Conservation (phyloP, 108 stramenopile genomes). For the Nitzschia sp. region DNA sequence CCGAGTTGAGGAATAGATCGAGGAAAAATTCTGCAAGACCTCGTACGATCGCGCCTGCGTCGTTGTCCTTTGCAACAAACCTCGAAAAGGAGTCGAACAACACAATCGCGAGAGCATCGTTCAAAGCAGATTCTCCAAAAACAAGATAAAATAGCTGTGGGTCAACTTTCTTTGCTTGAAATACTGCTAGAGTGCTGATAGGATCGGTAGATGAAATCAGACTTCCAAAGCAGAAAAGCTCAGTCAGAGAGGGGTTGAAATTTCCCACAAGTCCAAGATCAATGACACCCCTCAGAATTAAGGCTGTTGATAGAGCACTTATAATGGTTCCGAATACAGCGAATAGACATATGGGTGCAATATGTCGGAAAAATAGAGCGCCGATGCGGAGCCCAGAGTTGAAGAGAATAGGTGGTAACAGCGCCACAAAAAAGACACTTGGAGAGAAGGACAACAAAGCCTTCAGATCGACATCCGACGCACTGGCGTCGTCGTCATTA, state of each 20-base stretch:
- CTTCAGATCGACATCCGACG: slow-evolving; percentile 24
- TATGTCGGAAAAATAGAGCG: slow-evolving; percentile 67
- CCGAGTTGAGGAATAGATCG: slow-evolving; percentile 60
- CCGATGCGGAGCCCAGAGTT: slow-evolving; percentile 68
- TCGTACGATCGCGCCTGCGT: slow-evolving; percentile 29
- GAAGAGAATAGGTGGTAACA: slow-evolving; percentile 92
- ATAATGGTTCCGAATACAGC: slow-evolving; percentile 78
- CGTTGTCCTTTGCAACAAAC: slow-evolving; percentile 52
- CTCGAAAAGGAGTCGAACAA: slow-evolving; percentile 67
- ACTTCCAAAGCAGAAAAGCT: slow-evolving; percentile 77
- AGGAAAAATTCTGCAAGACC: slow-evolving; percentile 46
- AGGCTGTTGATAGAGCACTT: slow-evolving; percentile 53
- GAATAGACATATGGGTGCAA: slow-evolving; percentile 61
- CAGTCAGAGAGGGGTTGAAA: slow-evolving; percentile 55
- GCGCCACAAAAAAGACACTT: slow-evolving; percentile 72
- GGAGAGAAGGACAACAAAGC: slow-evolving; percentile 62
- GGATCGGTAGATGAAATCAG: slow-evolving; percentile 88
- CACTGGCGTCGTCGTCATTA: slow-evolving; percentile 15
- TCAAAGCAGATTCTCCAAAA: slow-evolving; percentile 88
- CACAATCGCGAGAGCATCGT: slow-evolving; percentile 87
- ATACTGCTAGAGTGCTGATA: slow-evolving; percentile 82
- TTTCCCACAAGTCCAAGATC: slow-evolving; percentile 33
- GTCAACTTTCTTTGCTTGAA: slow-evolving; percentile 82
- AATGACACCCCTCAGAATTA: slow-evolving; percentile 46
- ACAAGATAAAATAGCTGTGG: slow-evolving; percentile 84